phyloP scores from a whole-genome alignment of 208 protist genomes.

The Herpetomonas tarakana region DNA sequence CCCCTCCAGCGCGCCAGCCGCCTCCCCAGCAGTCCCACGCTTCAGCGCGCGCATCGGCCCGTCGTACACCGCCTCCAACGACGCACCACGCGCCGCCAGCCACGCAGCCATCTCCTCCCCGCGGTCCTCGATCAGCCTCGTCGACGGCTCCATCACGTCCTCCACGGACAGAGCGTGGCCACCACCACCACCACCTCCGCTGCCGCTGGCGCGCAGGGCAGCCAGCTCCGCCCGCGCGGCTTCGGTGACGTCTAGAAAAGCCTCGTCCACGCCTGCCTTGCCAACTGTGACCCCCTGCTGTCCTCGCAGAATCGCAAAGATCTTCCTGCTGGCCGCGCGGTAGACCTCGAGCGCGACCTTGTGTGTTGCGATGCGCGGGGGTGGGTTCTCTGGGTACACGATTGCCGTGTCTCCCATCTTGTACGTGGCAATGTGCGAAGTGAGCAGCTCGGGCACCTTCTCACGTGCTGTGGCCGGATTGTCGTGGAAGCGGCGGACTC shows the following conservation, averaged over 20 bases:
- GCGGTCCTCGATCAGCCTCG: slow-evolving; percentile 48
- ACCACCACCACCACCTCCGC: not conserved
- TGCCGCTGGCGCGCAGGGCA: slow-evolving; percentile 14
- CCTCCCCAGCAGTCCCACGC: slow-evolving; percentile 15
- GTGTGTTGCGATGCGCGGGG: slow-evolving; percentile 40
- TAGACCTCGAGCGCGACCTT: slow-evolving; percentile 87
- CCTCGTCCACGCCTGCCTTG: slow-evolving; percentile 86
- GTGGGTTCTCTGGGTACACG: slow-evolving; percentile 31
- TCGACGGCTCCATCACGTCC: slow-evolving; percentile 52
- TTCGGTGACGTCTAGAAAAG: slow-evolving; percentile 82
- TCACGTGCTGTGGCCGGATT: slow-evolving; percentile 4
- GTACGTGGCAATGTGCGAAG: slow-evolving; percentile 36
- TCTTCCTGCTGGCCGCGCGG: slow-evolving; percentile 62
- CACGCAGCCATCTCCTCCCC: slow-evolving; percentile 50
- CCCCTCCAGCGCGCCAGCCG: slow-evolving; percentile 9
- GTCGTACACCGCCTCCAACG: slow-evolving; percentile 50
- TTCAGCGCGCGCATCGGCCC: slow-evolving; percentile 43
- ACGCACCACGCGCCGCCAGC: slow-evolving; percentile 35
- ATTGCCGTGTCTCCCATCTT: slow-evolving; percentile 16
- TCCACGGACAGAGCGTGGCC: slow-evolving; percentile 20
- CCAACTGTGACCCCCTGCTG: slow-evolving; percentile 51
- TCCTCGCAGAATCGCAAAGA: slow-evolving; percentile 63
- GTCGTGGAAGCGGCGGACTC: slow-evolving; percentile 58
- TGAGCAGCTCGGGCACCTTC: slow-evolving; percentile 6
- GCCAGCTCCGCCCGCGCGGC: slow-evolving; percentile 47